Conservation (phyloP, 768 basidiomycete species). For the Grammothele lineata region DNA sequence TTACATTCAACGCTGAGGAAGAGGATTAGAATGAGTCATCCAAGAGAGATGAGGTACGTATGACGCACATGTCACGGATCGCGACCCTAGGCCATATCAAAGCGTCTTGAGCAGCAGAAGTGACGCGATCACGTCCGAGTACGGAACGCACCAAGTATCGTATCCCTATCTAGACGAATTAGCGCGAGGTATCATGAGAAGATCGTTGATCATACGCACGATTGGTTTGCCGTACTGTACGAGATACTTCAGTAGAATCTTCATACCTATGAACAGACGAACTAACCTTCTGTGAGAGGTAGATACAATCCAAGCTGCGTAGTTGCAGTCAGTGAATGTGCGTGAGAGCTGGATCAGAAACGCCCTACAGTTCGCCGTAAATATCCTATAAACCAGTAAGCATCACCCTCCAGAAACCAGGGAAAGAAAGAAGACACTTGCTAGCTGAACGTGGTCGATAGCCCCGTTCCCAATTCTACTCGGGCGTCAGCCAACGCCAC, state of each 20-base stretch:
- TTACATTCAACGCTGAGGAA: constrained; percentile 66
- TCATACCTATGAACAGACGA: not conserved
- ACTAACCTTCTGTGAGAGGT: constrained; percentile 85
- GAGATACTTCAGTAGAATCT: too few species aligned
- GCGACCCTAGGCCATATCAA: constrained; percentile 18
- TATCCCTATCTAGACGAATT: constrained; percentile 49
- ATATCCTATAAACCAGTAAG: too few species aligned
- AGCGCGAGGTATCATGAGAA: too few species aligned
- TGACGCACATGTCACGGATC: constrained; percentile 22
- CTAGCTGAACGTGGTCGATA: constrained; percentile 88
- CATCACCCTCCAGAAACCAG: too few species aligned
- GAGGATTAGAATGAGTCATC: not conserved
- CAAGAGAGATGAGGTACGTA: not conserved
- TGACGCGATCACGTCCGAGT: too few species aligned
- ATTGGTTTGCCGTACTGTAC: not conserved
- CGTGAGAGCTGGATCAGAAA: not conserved
- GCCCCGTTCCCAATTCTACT: constrained; percentile 90
- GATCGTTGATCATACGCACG: too few species aligned
- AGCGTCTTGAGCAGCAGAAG: too few species aligned
- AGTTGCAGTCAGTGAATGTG: too few species aligned
- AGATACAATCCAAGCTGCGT: constrained; percentile 88
- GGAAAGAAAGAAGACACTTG: constrained; percentile 31
- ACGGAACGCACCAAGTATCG: constrained; percentile 47
- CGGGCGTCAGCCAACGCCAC: not conserved
- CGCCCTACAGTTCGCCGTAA: constrained; percentile 87